Base-by-base conservation (phyloP, 768 basidiomycete genomes). In the Boletus pseudo-olivaceus region DNA sequence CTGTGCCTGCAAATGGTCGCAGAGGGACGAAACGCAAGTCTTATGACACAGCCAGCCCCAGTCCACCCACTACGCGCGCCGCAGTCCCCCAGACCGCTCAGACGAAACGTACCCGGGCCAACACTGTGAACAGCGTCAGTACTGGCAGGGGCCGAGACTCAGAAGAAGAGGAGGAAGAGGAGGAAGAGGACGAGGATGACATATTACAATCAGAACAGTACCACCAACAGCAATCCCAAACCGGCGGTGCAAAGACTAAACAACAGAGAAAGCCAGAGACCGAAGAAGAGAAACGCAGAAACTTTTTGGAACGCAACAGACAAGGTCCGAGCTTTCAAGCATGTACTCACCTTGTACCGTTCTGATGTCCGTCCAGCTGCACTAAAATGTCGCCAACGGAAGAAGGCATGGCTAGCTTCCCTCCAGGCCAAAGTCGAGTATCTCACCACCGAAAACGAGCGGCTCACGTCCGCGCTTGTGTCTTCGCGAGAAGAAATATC, bases 341-440 rank as follows among this genome's bases (percentile, higher is more conserved):
- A 45, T 34, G 14, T 52, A 1, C 20, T 43, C 17, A 12, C 35
- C 6, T n/a, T 34, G 19, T 34, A 49, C 15, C 20, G 7, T 52
- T 47, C 45, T 66, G 55, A 58, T 32, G 12, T 34, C 30, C 45
- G 11, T 50, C 1, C 62, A 98, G 96, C 97, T 57, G 97, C 97
- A 7, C 84, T 98, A 61, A 98, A 98, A 75, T 99, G 97, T 73
- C 93, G 97, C 34, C 97, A 99, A 68, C 89, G 97, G 54, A 99
- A 99, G 75, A 99, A 99, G 72, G 93, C 93, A 5, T 99, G 97
- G 97, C 82, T 98, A 14, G 80, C 85, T 29, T 87, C 90, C 58
- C 78, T 99, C 17, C 97, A 99, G 71, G 83, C 87, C 38, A 95
- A 95, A 65, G 93, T 96, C 72, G 97, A 99, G 68, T 90, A 78